A percentile compares a stretch with the other conserved stretches of the same genome.
These are phyloP conservation scores for Neobulgaria alba DNA, from an alignment of 2,329 filamentous ascomycete genomes.

Conservation along the genomic window DNA sequence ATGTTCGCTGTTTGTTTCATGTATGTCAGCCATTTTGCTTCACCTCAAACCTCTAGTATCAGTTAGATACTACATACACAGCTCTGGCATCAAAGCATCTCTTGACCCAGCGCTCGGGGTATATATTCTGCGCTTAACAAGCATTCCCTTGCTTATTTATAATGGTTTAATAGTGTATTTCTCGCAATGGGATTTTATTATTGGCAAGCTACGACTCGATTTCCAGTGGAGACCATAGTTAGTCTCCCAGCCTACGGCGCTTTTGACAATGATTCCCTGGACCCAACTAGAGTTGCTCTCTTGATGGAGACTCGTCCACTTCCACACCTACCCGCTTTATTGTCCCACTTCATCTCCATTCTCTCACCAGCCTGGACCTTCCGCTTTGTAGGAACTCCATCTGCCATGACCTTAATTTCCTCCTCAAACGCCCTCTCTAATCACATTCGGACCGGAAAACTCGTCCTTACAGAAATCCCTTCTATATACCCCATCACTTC, in stretches of 20 bases:
- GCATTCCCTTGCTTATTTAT: background rate
- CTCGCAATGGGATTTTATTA: background rate
- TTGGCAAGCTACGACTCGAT: background rate
- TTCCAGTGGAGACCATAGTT: background rate
- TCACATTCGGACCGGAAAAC: conserved; percentile 34
- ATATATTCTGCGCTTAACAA: background rate
- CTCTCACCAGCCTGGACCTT: conserved; percentile 48
- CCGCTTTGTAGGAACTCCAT: conserved; percentile 44
- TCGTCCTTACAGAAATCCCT: conserved; percentile 41
- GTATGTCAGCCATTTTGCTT: background rate
- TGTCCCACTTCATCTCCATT: conserved; percentile 46
- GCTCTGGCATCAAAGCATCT: background rate
- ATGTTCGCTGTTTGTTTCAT: background rate
- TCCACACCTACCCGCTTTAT: conserved; percentile 41
- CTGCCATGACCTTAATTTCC: conserved; percentile 12
- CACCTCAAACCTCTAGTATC: no score
- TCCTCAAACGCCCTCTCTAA: conserved; percentile 28
- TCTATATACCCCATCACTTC: conserved; percentile 35
- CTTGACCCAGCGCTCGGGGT: background rate
- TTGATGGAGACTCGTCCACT: conserved; percentile 44
- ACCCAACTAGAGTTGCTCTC: conserved; percentile 44
- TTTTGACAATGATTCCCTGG: conserved; percentile 23
- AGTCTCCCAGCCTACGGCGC: background rate
- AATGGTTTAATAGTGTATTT: background rate
- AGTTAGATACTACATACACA: no score